Percentiles rank a stretch among this genome's conserved stretches.
These are phyloP conservation scores for Turritis glabra DNA, from an alignment of 345 rosid genomes.

Conservation along the genomic window DNA sequence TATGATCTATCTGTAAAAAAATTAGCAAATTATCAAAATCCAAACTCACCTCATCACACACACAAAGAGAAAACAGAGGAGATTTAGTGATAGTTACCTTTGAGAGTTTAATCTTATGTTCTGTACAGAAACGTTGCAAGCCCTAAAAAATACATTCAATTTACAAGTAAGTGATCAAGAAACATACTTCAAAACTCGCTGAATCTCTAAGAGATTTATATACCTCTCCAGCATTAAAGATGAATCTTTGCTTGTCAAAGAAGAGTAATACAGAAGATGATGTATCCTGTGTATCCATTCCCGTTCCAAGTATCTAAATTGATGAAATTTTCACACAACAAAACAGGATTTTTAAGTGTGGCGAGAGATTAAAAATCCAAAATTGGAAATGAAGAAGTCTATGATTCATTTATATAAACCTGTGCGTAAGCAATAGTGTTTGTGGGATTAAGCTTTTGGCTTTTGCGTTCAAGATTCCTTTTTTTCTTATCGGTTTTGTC, in stretches of 20 bases:
- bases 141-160: slow-evolving; percentile 52
- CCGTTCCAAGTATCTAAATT: slow-evolving; percentile 81
- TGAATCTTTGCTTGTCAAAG: slow-evolving; percentile 89
- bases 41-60: slow-evolving; percentile 5
- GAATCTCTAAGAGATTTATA: neutral
- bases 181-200: neutral
- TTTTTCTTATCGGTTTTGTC: slow-evolving; percentile 52
- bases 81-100: slow-evolving; percentile 60
- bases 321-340: neutral
- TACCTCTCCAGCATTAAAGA: slow-evolving; percentile 98
- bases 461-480: slow-evolving; percentile 70
- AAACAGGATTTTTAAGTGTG: neutral
- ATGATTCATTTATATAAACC: slow-evolving; percentile 41
- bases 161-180: neutral
- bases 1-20: slow-evolving; percentile 75
- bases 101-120: slow-evolving; percentile 87
- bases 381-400: neutral
- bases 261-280: slow-evolving; percentile 89
- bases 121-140: slow-evolving; percentile 86
- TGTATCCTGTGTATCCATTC: slow-evolving; percentile 97
- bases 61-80: slow-evolving; percentile 14
- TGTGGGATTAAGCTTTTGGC: slow-evolving; percentile 67
- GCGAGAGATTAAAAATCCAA: neutral
- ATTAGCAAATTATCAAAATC: slow-evolving; percentile 26
- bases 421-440: slow-evolving; percentile 85